These are phyloP conservation scores for Flueggea neowawraea DNA, from an alignment of 441 rosid species.

Conservation along the genomic window DNA sequence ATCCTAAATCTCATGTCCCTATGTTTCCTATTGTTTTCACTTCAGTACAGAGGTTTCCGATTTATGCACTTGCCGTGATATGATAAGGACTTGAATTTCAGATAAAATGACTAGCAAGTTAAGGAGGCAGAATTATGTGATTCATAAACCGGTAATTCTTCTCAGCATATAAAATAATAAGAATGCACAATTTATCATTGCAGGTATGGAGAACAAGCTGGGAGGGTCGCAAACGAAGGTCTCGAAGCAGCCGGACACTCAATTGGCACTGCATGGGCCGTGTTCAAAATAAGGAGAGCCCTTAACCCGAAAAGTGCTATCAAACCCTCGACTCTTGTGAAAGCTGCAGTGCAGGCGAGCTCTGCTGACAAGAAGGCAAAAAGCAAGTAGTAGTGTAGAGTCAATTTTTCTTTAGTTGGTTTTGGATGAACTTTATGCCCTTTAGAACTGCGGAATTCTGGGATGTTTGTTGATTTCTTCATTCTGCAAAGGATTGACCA, in stretches of 20 bases:
- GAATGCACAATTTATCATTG: slow-evolving; percentile 9
- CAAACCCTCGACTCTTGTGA: slow-evolving; percentile 67
- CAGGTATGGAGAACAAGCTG: slow-evolving; percentile 93
- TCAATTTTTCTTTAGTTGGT: too few relatives aligned
- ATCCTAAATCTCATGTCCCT: too few relatives aligned
- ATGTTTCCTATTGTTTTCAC: too few relatives aligned
- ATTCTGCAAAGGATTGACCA: too few relatives aligned
- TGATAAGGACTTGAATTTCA: too few relatives aligned
- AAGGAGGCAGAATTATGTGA: neutral
- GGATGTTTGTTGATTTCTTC: too few relatives aligned
- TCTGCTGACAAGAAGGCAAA: slow-evolving; percentile 44
- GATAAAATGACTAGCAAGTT: neutral
- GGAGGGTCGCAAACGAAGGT: slow-evolving; percentile 64
- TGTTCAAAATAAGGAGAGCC: slow-evolving; percentile 85
- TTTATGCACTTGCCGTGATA: too few relatives aligned
- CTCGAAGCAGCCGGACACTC: slow-evolving; percentile 92
- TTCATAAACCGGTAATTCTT: too few relatives aligned
- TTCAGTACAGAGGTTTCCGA: too few relatives aligned
- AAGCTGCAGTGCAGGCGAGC: slow-evolving; percentile 51
- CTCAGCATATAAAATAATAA: neutral
- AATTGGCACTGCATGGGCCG: slow-evolving; percentile 90
- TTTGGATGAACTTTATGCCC: neutral
- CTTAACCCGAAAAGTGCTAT: slow-evolving; percentile 76
- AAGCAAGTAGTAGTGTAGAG: too few relatives aligned
- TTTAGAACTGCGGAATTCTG: neutral